Evolutionary conservation across 1,139 yeast genomes (phyloP).

Genomic region (Kodamaea derodonti): DNA sequence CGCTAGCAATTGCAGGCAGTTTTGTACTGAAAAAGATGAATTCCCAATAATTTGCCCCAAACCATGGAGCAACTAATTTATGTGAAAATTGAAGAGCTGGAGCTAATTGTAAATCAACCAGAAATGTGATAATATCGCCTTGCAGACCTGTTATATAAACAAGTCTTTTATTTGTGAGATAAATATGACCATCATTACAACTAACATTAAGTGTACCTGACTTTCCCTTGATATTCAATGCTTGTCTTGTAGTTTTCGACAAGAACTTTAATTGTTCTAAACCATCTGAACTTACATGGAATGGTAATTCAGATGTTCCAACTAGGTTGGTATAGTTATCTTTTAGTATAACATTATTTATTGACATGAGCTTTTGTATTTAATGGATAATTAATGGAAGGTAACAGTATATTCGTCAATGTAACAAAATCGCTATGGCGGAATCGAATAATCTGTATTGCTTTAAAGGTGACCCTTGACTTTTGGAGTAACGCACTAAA

Average conservation of each 20-base stretch:
- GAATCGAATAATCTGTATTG: too few species aligned
- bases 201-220: constrained; percentile 9
- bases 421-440: too few species aligned
- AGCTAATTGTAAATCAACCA: constrained; percentile 23
- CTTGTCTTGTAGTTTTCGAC: constrained; percentile 20
- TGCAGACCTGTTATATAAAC: constrained; percentile 32
- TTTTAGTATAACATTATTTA: constrained; percentile 27
- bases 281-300: constrained; percentile 14
- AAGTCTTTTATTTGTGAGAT: constrained; percentile 34
- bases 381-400: too few species aligned
- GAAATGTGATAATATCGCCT: constrained; percentile 39
- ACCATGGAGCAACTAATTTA: constrained; percentile 48
- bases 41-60: constrained; percentile 52
- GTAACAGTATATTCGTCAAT: too few species aligned
- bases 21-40: constrained; percentile 35
- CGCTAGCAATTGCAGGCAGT: constrained; percentile 29
- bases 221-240: constrained; percentile 15
- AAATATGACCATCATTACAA: constrained; percentile 28
- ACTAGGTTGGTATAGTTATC: constrained; percentile 17
- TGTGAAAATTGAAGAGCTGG: constrained; percentile 25
- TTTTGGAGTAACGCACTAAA: too few species aligned
- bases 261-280: constrained; percentile 13
- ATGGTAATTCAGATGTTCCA: constrained; percentile 20
- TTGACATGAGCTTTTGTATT: constrained; percentile 22
- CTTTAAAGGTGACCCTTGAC: not conserved